Percentiles rank a stretch among this genome's conserved stretches.
phyloP scores from a whole-genome alignment of 768 basidiomycete genomes.

The Serendipita sp. region DNA sequence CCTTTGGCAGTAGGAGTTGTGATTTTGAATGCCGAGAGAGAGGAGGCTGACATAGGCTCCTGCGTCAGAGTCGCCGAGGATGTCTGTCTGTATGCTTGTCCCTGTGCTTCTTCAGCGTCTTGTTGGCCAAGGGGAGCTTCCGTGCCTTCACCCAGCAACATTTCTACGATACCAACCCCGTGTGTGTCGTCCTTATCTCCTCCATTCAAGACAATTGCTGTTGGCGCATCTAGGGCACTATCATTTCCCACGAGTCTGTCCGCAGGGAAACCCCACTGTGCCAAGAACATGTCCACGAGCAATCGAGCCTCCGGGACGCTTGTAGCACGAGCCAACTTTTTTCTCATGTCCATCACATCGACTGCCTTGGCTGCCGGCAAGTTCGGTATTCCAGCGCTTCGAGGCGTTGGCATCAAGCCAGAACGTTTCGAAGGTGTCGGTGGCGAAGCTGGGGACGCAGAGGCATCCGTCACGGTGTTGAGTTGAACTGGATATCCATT shows the following conservation, averaged over 20 bases:
- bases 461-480: background rate
- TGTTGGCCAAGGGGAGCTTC: background rate
- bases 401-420: constrained; percentile 11
- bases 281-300: constrained; percentile 67
- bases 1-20: background rate
- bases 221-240: background rate
- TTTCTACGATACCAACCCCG: constrained; percentile 9
- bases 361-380: constrained; percentile 14
- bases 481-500: constrained; percentile 6
- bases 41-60: background rate
- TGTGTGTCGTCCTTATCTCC: constrained; percentile 1
- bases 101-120: background rate
- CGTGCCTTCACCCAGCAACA: constrained; percentile 9
- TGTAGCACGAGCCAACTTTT: constrained; percentile 48
- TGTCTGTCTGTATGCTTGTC: background rate
- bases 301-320: constrained; percentile 71
- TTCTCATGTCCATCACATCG: constrained; percentile 50
- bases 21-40: background rate
- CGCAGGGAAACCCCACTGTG: constrained; percentile 34
- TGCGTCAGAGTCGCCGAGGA: background rate
- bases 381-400: constrained; percentile 19
- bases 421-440: constrained; percentile 2
- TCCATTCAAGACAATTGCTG: background rate
- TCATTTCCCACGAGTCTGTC: constrained; percentile 10
- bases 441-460: constrained; percentile 5